Conservation (phyloP, 306 rosid species). For the Senna siamea region DNA sequence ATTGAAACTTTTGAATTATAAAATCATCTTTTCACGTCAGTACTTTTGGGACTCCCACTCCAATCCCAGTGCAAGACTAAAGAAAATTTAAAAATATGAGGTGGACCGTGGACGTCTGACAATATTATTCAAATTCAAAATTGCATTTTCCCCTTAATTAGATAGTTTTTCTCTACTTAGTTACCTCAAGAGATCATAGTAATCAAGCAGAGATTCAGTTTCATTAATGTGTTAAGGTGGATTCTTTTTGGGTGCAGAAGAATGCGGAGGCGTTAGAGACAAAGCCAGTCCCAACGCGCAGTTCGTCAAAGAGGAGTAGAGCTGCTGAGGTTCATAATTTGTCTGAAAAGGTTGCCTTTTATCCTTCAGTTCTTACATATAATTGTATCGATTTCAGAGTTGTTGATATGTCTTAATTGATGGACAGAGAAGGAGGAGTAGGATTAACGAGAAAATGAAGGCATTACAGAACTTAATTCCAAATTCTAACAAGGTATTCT, state of each 20-base stretch:
- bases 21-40: slow-evolving; percentile 3
- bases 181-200: not conserved
- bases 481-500: slow-evolving; percentile 85
- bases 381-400: slow-evolving; percentile 25
- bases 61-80: slow-evolving; percentile 6
- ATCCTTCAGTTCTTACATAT: slow-evolving; percentile 16
- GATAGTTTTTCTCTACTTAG: too few relatives aligned
- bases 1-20: not conserved
- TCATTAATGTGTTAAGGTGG: slow-evolving; percentile 36
- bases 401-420: slow-evolving; percentile 38
- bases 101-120: slow-evolving; percentile 22
- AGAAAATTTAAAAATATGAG: not conserved
- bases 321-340: slow-evolving; percentile 94
- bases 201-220: slow-evolving; percentile 23
- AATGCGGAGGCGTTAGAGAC: slow-evolving; percentile 57
- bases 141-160: slow-evolving; percentile 9
- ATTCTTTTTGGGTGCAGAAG: slow-evolving; percentile 42
- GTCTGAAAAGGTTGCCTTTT: slow-evolving; percentile 78
- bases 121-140: slow-evolving; percentile 12
- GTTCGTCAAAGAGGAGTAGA: slow-evolving; percentile 84
- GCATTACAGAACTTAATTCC: slow-evolving; percentile 93
- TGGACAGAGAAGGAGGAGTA: slow-evolving; percentile 90
- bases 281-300: slow-evolving; percentile 53
- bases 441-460: slow-evolving; percentile 94
- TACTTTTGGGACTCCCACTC: not conserved